phyloP scores from a whole-genome alignment of 2,329 filamentous ascomycete species.

The Thielaviopsis punctulata region DNA sequence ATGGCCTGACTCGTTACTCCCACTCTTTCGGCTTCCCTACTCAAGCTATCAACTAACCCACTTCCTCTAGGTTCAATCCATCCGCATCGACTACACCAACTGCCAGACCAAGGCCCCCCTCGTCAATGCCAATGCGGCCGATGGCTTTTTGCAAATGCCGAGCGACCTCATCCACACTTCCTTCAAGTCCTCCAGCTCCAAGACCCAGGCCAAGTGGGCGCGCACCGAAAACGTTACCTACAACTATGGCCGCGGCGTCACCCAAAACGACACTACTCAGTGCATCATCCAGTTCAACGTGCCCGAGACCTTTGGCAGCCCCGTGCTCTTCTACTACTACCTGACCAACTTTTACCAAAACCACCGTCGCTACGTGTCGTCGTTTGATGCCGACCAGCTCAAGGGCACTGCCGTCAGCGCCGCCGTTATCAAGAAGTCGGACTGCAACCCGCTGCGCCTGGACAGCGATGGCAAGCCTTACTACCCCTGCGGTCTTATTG shows the following conservation, averaged over 20 bases:
- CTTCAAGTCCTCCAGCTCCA: slow-evolving; percentile 43
- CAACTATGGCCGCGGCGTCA: slow-evolving; percentile 19
- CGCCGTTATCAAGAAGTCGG: slow-evolving; percentile 43
- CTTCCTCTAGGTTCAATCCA: slow-evolving; percentile 58
- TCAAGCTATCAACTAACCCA: slow-evolving; percentile 2
- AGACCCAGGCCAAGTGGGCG: slow-evolving; percentile 26
- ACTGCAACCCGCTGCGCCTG: slow-evolving; percentile 57
- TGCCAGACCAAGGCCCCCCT: slow-evolving; percentile 43
- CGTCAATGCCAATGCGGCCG: slow-evolving; percentile 17
- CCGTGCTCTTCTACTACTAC: slow-evolving; percentile 85
- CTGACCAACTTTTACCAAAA: slow-evolving; percentile 99
- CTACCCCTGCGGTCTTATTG: slow-evolving; percentile 90
- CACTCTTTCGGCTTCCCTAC: too few species aligned
- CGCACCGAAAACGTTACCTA: slow-evolving; percentile 24
- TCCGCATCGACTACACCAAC: slow-evolving; percentile 76
- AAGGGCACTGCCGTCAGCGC: slow-evolving; percentile 47
- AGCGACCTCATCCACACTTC: slow-evolving; percentile 41
- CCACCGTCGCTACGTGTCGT: slow-evolving; percentile 88
- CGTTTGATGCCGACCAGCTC: slow-evolving; percentile 68
- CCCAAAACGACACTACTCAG: slow-evolving; percentile 25
- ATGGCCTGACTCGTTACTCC: not conserved
- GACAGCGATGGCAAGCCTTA: slow-evolving; percentile 45
- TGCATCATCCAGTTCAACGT: slow-evolving; percentile 69
- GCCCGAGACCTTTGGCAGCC: slow-evolving; percentile 60
- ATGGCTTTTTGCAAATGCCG: slow-evolving; percentile 34